Percentiles rank a stretch among this genome's conserved stretches.
Evolutionary conservation across 208 protist species (phyloP).

Genomic region (Crithidia bombi): DNA sequence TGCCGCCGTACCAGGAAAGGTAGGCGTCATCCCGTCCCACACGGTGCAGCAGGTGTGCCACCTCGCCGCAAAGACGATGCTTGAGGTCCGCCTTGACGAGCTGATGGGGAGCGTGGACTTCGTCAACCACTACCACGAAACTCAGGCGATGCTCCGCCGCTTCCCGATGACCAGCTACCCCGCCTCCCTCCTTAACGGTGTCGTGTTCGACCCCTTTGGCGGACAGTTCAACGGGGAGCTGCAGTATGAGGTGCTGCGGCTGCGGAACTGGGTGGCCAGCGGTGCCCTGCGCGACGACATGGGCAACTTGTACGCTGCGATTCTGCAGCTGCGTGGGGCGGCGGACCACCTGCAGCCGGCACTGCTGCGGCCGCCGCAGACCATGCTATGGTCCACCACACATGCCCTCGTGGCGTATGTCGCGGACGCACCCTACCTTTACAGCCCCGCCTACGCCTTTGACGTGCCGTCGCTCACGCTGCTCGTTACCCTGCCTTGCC

Average conservation of each 20-base stretch:
- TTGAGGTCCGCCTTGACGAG: slow-evolving; percentile 25
- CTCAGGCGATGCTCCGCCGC: slow-evolving; percentile 39
- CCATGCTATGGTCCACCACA: slow-evolving; percentile 20
- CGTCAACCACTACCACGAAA: slow-evolving; percentile 36
- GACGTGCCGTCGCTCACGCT: slow-evolving; percentile 36
- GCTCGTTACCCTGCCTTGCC: slow-evolving; percentile 28
- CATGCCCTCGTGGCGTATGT: slow-evolving; percentile 23
- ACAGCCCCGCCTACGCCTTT: slow-evolving; percentile 27
- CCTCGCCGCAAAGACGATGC: background rate
- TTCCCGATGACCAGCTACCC: slow-evolving; percentile 27
- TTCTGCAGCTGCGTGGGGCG: slow-evolving; percentile 47
- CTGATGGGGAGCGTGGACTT: slow-evolving; percentile 32
- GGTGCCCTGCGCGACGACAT: slow-evolving; percentile 42
- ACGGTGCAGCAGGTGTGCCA: slow-evolving; percentile 18
- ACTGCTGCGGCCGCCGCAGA: slow-evolving; percentile 11
- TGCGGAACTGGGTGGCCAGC: slow-evolving; percentile 35
- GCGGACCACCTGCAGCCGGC: slow-evolving; percentile 22
- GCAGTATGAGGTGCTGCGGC: slow-evolving; percentile 26
- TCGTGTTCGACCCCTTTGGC: slow-evolving; percentile 12
- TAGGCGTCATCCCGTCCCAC: slow-evolving; percentile 4
- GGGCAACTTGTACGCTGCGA: slow-evolving; percentile 50
- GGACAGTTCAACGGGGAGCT: slow-evolving; percentile 14
- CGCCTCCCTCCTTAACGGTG: slow-evolving; percentile 58
- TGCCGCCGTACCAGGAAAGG: background rate
- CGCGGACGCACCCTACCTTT: slow-evolving; percentile 31